Evolutionary conservation across 768 basidiomycete genomes (phyloP).

Genomic region (Tylopilus vinaceipallidus): DNA sequence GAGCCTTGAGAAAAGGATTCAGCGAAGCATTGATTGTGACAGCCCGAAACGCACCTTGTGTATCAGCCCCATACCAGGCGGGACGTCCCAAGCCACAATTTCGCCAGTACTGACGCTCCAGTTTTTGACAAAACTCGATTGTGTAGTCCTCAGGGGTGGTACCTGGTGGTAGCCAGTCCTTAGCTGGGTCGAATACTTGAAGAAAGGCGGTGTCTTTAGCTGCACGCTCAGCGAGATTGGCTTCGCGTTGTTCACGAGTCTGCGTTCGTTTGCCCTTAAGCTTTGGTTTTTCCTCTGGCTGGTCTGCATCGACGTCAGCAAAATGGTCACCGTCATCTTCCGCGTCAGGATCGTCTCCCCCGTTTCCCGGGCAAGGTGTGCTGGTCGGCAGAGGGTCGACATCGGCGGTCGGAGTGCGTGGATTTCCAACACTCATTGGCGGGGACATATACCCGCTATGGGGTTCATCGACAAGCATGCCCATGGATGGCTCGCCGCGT

Average conservation of each 20-base stretch:
- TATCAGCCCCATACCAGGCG: constrained; percentile 98
- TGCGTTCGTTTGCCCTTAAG: constrained; percentile 43
- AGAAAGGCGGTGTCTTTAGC: constrained; percentile 56
- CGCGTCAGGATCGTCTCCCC: constrained; percentile 10
- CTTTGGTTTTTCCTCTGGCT: constrained; percentile 36
- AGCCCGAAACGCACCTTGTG: constrained; percentile 60
- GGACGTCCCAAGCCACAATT: constrained; percentile 84
- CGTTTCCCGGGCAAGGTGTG: constrained; percentile 4
- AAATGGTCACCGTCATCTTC: constrained; percentile 16
- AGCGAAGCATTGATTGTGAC: background rate
- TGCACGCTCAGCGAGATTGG: constrained; percentile 47
- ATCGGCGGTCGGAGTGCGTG: constrained; percentile 21
- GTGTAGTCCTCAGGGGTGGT: constrained; percentile 80
- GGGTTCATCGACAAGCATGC: constrained; percentile 5
- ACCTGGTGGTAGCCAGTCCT: constrained; percentile 77
- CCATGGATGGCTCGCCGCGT: constrained; percentile 16
- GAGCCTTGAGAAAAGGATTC: constrained; percentile 43
- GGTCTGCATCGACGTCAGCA: constrained; percentile 14
- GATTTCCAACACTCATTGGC: constrained; percentile 24
- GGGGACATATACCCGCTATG: constrained; percentile 25
- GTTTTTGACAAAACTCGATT: constrained; percentile 78
- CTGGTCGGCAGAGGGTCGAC: constrained; percentile 3
- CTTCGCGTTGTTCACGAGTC: constrained; percentile 43
- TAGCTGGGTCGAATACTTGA: constrained; percentile 64
- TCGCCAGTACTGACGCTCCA: constrained; percentile 92